Evolutionary conservation across 2,329 filamentous ascomycete species (phyloP), one percentile per base, ranked within the genome.

Genomic region (Coccinonectria pachysandricola): DNA sequence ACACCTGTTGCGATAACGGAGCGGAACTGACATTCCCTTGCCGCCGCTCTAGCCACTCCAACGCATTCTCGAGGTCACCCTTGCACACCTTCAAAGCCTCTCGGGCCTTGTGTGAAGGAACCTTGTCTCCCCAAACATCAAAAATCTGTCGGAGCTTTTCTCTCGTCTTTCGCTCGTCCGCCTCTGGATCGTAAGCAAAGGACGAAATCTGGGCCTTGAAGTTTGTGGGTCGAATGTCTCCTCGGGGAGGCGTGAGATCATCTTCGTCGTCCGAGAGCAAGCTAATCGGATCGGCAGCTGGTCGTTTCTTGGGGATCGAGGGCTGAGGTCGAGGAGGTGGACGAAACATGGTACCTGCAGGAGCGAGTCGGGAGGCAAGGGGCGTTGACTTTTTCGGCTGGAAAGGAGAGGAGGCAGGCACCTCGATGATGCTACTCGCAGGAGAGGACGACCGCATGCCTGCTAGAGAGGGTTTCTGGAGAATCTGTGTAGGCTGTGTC

Each of bases 381-480:
- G 40, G 40, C 14, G 46, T 29, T 15, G 42, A 31, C 26, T 45
- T 42, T 28, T 43, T 50, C 49, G 40, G 48, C 43, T 70, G 68
- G 31, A 77, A 66, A 2, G 86, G 87, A 1, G 88, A 95, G 3
- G 87, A 95, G n/a, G 84, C 83, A 15, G 79, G 77, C 3, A 95
- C 87, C 52, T 94, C 87, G 30, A 95, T 49, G 11, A 61, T 44
- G 17, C 60, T 59, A 24, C 60, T 59, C 14, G 53, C 42, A 7
- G 60, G 59, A 0, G 68, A 67, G 6, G 65, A 62, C 13, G 56
- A 56, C 22, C 43, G 36, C 15, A 45, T 28, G 2, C 45, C 28
- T 3, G 37, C 36, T 16, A 63, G 50, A 3, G 49, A 49, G 1
- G 57, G 54, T 4, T 56, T 56, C 24, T 54, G 52, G 12, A 68